Base-by-base conservation (phyloP, 1,284 basidiomycete species). In the Stygiomarasmius scandens region DNA sequence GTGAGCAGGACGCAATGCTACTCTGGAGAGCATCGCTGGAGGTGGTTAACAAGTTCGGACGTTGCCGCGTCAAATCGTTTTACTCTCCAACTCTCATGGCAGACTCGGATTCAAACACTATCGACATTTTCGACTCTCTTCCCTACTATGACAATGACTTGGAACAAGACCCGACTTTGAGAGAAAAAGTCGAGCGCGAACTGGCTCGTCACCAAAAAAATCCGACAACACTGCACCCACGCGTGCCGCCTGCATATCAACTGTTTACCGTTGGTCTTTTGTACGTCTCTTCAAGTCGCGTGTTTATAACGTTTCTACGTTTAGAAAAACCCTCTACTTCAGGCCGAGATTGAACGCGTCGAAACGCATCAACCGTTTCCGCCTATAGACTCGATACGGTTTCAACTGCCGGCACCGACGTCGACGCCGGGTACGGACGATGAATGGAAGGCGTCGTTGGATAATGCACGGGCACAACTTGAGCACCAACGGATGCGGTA, bases 81-180 rank as follows among this genome's bases (percentile, higher is more conserved):
- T 22, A 43, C 24, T 23, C 46, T 46, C 38, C 44, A n/a, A 58
- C 49, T 56, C 36, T 16, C 25, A 59, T 60, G 58, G 20, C 55
- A 25, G 55, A 56, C 46, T 38, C 50, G 22, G 52, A 51, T 32
- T 44, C 60, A 47, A 24, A 25, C 14, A 38, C 49, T 36, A 41
- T 63, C 47, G 74, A 77, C 59, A 74, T 84, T 24, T 84, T 94
- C 64, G 95, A 97, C 74, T 92, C 94, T 22, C 80, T 97, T 58
- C 94, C 96, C 12, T 98, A 98, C 76, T 95, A 93, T 68, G 96
- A 98, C 77, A 90, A 93, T 69, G 95, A 98, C 67, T 80, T 96
- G 48, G 92, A 96, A 61, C 82, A 81, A 55, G 83, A 86, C 59
- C 89, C 92, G 2, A 73, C 84, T 57, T 76, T 92, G 59, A 85